Evolutionary conservation across 2,329 filamentous ascomycete genomes (phyloP), one percentile per base, ranked within the genome.

Genomic region (Clonostachys solani): DNA sequence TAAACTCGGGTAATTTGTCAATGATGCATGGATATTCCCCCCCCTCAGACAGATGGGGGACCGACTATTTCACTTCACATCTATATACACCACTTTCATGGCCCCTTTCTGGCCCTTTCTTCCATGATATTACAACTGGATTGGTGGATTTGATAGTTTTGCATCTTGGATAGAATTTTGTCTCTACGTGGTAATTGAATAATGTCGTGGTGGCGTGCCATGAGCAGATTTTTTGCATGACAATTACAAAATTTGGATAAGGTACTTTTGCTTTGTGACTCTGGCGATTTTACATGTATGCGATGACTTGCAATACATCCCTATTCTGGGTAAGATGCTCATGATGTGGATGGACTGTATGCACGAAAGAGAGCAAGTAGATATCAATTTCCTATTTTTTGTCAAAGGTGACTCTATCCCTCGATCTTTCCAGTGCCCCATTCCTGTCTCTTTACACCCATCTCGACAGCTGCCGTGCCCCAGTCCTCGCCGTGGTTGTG

Each of bases 401-500:
- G 8, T 29, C 13, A 38, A 18, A 38, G 36, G 15, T 38, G 41
- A 46, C n/a, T 57, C 50, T 54, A 69, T 34, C 66, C 66, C 50
- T 77, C 75, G 47, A 81, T 72, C 60, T 73, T 77, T 41, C 92
- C 92, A 52, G 85, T 80, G 4, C 81, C 80, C 92, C 92, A 97
- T 44, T 83, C 85, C 67, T 77, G 87, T 63, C 87, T 83, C 83
- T 96, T 97, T 16, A 87, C 80, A 6, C 88, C 92, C 74, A 99
- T 79, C 76, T 99, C 94, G 34, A 99, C 94, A 6, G 94, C 94
- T 17, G 92, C 94, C 57, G 83, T 77, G 5, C 94, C 94, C 94
- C 94, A 99, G 67, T 97, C 92, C 71, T 94, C 87, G 29, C 94
- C 94, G 69, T 99, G 92, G 70, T 97, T 97, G 66, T 97, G 94